These are phyloP conservation scores for Theileria annulata DNA, from an alignment of 169 alveolate genomes.

Conservation along the genomic window DNA sequence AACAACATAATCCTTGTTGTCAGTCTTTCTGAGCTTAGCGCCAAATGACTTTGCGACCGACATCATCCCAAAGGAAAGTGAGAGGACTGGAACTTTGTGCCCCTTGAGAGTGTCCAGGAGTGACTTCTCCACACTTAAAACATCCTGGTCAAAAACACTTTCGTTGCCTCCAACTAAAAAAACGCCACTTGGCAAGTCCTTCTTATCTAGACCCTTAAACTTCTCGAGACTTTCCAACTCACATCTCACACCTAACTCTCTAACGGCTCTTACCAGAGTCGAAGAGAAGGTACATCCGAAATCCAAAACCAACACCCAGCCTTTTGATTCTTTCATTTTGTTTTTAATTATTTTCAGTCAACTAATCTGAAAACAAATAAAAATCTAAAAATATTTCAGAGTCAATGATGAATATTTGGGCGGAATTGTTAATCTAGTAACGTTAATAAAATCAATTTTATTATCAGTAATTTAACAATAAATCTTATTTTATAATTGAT, in stretches of 20 bases:
- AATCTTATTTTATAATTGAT: background rate
- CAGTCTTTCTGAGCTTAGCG: conserved; percentile 50
- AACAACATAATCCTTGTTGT: conserved; percentile 61
- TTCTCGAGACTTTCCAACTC: conserved; percentile 66
- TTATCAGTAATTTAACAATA: no score
- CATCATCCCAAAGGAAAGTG: conserved; percentile 74
- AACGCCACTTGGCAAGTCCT: conserved; percentile 70
- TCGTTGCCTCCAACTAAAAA: conserved; percentile 74
- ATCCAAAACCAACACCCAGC: conserved; percentile 66
- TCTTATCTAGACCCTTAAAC: conserved; percentile 50
- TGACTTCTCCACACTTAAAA: conserved; percentile 52
- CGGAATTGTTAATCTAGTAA: no score
- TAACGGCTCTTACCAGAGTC: conserved; percentile 65
- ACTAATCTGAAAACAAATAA: background rate
- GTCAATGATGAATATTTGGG: no score
- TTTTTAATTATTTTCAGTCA: background rate
- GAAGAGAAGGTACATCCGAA: conserved; percentile 75
- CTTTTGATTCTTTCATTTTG: background rate
- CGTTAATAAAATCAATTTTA: background rate
- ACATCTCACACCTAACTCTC: conserved; percentile 67
- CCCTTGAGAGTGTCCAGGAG: conserved; percentile 52
- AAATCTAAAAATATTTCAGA: no score
- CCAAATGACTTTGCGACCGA: conserved; percentile 66
- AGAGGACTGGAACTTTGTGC: conserved; percentile 71
- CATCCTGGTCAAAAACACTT: conserved; percentile 63